Conservation (phyloP, 2,329 filamentous ascomycete genomes). For the Stromatinia cepivora region DNA sequence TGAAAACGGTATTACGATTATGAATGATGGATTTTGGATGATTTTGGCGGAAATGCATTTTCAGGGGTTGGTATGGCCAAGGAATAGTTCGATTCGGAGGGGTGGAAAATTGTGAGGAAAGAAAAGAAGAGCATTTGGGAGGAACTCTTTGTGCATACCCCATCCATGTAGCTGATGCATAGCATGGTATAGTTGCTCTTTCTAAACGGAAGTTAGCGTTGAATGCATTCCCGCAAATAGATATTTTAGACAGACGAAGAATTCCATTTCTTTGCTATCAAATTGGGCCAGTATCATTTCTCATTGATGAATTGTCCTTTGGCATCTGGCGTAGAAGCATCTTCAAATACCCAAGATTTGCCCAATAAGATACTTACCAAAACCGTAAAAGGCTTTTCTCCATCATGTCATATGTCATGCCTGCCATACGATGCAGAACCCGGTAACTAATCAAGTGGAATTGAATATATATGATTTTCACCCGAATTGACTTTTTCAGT, state of each 20-base stretch:
- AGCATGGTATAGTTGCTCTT: conserved; percentile 11
- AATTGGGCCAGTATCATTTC: neutral
- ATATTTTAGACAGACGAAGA: conserved; percentile 16
- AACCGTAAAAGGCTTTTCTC: neutral
- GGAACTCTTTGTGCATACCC: neutral
- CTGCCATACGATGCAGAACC: neutral
- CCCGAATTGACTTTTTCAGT: neutral
- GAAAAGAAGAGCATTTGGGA: neutral
- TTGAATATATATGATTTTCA: neutral
- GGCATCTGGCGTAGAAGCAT: neutral
- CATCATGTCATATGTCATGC: neutral
- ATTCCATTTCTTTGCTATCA: neutral
- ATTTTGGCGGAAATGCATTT: conserved; percentile 10
- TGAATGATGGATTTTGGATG: conserved; percentile 19
- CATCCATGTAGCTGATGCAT: conserved; percentile 9
- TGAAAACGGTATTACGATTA: conserved; percentile 9
- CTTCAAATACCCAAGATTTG: neutral
- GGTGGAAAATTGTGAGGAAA: neutral
- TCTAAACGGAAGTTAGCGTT: conserved; percentile 1
- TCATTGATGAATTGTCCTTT: neutral
- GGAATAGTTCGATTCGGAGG: conserved; percentile 1
- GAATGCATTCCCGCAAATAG: conserved; percentile 3
- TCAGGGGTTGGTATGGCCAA: neutral
- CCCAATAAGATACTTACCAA: neutral
- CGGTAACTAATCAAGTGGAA: neutral